Percentiles rank a stretch among this genome's conserved stretches.
phyloP scores from a whole-genome alignment of 225 moss, liverwort and hornwort genomes.

The Straminergon stramineum region DNA sequence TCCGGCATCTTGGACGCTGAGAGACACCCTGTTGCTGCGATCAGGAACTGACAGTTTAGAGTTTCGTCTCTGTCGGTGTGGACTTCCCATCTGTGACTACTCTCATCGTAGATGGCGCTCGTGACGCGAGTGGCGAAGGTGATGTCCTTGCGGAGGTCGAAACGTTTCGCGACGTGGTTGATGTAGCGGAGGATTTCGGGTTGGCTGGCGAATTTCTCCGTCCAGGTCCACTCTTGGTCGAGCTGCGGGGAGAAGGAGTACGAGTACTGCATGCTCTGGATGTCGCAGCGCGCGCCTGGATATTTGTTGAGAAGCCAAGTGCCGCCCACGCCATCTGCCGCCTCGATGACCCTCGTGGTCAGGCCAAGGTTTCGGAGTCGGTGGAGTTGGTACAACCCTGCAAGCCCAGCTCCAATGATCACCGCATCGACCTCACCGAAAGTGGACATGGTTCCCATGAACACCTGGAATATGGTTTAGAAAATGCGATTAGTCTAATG shows the following conservation, averaged over 20 bases:
- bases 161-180: conserved; percentile 15
- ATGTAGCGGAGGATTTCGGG: conserved; percentile 19
- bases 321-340: conserved; percentile 20
- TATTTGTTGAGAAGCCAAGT: conserved; percentile 28
- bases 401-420: conserved; percentile 9
- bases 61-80: not conserved
- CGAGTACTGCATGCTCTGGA: conserved; percentile 2
- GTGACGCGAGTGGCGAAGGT: conserved; percentile 1
- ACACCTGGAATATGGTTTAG: not conserved
- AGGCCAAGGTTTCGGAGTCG: not conserved
- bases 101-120: not conserved
- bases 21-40: conserved; percentile 1
- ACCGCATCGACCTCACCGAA: not conserved
- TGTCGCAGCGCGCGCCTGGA: conserved; percentile 19
- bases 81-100: not conserved
- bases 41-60: not conserved
- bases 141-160: conserved; percentile 18
- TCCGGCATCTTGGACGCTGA: not conserved
- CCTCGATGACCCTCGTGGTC: not conserved
- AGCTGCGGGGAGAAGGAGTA: conserved; percentile 20
- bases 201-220: conserved; percentile 5
- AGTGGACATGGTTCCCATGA: not conserved
- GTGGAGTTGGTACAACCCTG: conserved; percentile 8
- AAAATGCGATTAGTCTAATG: not conserved
- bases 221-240: conserved; percentile 27